Conservation (phyloP, 352 stramenopile species). For the Globisporangium iwayamae region DNA sequence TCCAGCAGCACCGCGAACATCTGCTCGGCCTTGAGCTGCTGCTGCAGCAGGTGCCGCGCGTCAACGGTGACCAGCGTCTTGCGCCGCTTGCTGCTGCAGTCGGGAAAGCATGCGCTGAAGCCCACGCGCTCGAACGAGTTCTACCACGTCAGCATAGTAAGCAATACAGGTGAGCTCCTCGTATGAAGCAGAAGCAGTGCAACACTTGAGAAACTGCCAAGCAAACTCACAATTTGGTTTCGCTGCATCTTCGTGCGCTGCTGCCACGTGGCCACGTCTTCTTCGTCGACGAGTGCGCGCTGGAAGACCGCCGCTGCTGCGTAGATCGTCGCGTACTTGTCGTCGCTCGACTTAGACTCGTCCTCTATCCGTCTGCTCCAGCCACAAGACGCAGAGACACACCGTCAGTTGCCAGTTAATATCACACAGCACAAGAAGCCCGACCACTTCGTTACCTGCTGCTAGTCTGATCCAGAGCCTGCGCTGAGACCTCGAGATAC, state of each 20-base stretch:
- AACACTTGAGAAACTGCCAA: not conserved
- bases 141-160: not conserved
- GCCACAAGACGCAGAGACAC: not conserved
- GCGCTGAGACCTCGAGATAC: slow-evolving; percentile 14
- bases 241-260: slow-evolving; percentile 2
- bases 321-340: slow-evolving; percentile 1
- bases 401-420: not conserved
- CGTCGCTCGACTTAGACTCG: not conserved
- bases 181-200: too few species aligned
- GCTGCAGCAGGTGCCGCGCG: slow-evolving; percentile 12
- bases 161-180: not conserved
- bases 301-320: slow-evolving; percentile 6
- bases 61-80: not conserved
- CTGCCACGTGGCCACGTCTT: not conserved
- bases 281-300: not conserved
- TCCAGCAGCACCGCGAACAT: slow-evolving; percentile 20
- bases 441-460: not conserved
- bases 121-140: slow-evolving; percentile 12
- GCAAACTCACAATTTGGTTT: slow-evolving; percentile 14
- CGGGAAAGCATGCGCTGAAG: slow-evolving; percentile 13
- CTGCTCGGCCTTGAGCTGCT: slow-evolving; percentile 18
- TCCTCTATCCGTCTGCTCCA: not conserved
- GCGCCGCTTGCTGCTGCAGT: slow-evolving; percentile 6
- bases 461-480: not conserved
- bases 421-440: not conserved